These are phyloP conservation scores for Tolypocladium nubicola DNA, from an alignment of 2,329 filamentous ascomycete species.

Conservation along the genomic window DNA sequence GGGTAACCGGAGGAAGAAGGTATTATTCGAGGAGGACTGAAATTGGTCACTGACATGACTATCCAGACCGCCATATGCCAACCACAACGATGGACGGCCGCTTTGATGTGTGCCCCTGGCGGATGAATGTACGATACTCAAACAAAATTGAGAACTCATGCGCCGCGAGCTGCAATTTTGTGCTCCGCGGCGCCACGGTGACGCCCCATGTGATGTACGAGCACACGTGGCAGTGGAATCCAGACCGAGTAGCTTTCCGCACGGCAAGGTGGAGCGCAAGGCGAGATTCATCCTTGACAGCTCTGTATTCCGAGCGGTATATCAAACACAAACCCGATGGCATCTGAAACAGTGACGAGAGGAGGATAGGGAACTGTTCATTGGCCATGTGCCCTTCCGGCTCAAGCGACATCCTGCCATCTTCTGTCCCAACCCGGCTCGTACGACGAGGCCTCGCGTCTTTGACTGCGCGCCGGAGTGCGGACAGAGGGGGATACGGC, in stretches of 20 bases:
- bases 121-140: conserved; percentile 11
- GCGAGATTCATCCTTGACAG: conserved; percentile 62
- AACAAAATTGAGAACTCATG: conserved; percentile 2
- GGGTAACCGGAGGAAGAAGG: conserved; percentile 37
- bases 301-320: conserved; percentile 69
- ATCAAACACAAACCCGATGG: conserved; percentile 31
- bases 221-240: neutral
- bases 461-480: conserved; percentile 4
- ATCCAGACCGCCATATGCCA: conserved; percentile 8
- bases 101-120: neutral
- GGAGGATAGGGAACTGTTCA: conserved; percentile 23
- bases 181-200: neutral
- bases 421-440: conserved; percentile 11
- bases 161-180: neutral
- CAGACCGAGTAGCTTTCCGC: conserved; percentile 32
- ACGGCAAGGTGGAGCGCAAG: conserved; percentile 69
- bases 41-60: conserved; percentile 7
- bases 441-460: neutral
- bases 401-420: conserved; percentile 23
- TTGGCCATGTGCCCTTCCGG: conserved; percentile 34
- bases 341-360: conserved; percentile 16
- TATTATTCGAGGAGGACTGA: conserved; percentile 37
- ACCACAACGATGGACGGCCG: neutral
- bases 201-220: neutral
- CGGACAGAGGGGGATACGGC: conserved; percentile 14